Evolutionary conservation across 2,329 filamentous ascomycete species (phyloP), one percentile per base, ranked within the genome.

Genomic region (Grosmannia clavigera): DNA sequence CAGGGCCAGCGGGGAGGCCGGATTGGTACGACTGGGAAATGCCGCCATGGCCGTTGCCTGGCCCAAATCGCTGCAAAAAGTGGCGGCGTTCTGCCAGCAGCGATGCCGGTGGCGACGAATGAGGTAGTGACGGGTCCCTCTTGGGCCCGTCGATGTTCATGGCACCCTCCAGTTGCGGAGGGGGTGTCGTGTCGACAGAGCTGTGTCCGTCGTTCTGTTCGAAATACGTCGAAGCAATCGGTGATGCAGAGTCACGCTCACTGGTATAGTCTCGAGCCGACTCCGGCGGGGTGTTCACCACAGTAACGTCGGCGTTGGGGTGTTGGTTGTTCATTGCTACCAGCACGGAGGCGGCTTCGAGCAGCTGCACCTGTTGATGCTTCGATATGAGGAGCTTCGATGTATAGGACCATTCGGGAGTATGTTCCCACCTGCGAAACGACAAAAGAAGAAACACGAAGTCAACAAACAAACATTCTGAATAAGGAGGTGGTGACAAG

Each of bases 361-460:
- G 82, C 62, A 99, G 82, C 74, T 99, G 94, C 58, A 99, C 94
- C 78, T 99, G 94, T 76, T 99, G 94, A 74, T 99, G 94, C 81
- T 99, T 99, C 68, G 92, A 97, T 68, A 99, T 97, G 71, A 97
- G 85, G 71, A 97, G 81, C 77, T 97, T 97, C 67, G 94, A 97
- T 60, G 94, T 99, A 72, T 87, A 87, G 58, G 92, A 89, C 94
- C 94, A 99, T 77, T 96, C 90, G 66, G 94, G 92, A 73, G 95
- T 95, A 76, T 99, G 94, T 78, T 99, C 94, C 94, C 94, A 99
- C 81, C 92, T 99, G 83, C 6, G 54, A 66, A 61, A 69, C 67
- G 68, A 67, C 63, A 58, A 58, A 3, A 58, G n/a, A 56, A 40
- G 38, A 10, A 43, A 55, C n/a, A 25, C 31, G 16, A 72, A 67